Base-by-base conservation (phyloP, 2,329 filamentous ascomycete species). In the Sphaceloma murrayae region DNA sequence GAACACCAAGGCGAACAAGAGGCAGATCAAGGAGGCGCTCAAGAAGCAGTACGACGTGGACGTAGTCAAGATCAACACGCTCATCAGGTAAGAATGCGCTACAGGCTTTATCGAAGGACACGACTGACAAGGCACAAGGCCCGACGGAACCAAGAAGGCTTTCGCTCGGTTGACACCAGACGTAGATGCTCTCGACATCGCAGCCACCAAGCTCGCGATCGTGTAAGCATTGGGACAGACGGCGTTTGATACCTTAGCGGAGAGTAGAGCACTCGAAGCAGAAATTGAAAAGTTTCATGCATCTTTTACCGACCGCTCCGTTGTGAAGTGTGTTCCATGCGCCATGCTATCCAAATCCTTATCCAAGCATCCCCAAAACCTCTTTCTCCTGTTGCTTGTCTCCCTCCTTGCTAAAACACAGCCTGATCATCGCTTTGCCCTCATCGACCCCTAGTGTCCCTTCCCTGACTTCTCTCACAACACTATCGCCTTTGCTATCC, bases 31-130 rank as follows among this genome's bases (percentile, higher is more conserved):
- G 80, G 76, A 80, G 62, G 85, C 89, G 53, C 75, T 98, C 58
- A 98, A 96, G 87, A 94, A 91, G 82, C 82, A 96, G 58, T 98
- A 98, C 71, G 91, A 96, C 69, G 91, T 98, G 57, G 89, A 95
- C 65, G 84, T 79, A 60, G 75, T 96, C 73, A 96, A 96, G 84
- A 87, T 98, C 77, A 98, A 98, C 82, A 98, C 91, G 59, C 79
- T 98, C 59, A 88, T 98, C 76, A 84, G 88, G 84, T 89, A 79
- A 48, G 76, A 63, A 51, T 14, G 14, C 7, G 7, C 26, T 19
- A 39, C 27, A 19, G 8, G 17, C 22, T 2, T 8, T 13, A 18
- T 46, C 13, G 13, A 8, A 16, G 11, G 7, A 2, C 19, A 34
- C 17, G 10, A 11, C 21, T 21, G 43, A 27, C 7, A 29, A 6